Evolutionary conservation across 768 basidiomycete genomes (phyloP).

Genomic region (Lepiota venenata): DNA sequence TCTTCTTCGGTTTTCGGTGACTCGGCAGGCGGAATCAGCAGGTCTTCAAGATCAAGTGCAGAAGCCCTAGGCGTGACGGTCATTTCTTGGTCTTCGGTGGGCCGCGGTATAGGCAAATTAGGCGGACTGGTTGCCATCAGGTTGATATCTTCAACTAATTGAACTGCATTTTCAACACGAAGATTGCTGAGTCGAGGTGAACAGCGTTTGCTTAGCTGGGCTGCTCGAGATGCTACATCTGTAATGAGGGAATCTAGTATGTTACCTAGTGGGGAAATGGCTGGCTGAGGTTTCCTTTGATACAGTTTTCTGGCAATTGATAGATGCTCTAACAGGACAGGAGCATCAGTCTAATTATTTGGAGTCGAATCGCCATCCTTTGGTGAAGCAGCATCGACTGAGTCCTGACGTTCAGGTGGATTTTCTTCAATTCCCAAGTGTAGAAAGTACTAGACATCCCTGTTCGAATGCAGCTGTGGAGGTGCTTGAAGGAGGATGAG

Average conservation of each 20-base stretch:
- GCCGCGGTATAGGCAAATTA: conserved; percentile 50
- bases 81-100: conserved; percentile 44
- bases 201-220: conserved; percentile 53
- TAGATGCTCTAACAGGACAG: not conserved
- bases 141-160: conserved; percentile 22
- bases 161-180: conserved; percentile 34
- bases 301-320: conserved; percentile 1
- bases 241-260: conserved; percentile 49
- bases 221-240: conserved; percentile 31
- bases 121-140: conserved; percentile 42
- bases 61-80: conserved; percentile 56
- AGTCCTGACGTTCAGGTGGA: conserved; percentile 8
- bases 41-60: conserved; percentile 38
- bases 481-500: conserved; percentile 34
- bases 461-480: conserved; percentile 43
- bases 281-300: conserved; percentile 19
- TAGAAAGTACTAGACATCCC: conserved; percentile 26
- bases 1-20: conserved; percentile 25
- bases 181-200: conserved; percentile 43
- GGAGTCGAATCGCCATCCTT: conserved; percentile 6
- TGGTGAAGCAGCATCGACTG: conserved; percentile 4
- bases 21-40: conserved; percentile 24
- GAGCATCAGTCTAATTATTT: not conserved
- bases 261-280: conserved; percentile 22
- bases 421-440: conserved; percentile 21